These are phyloP conservation scores for Colletotrichum theobromicola DNA, from an alignment of 2,329 filamentous ascomycete genomes.

Conservation along the genomic window DNA sequence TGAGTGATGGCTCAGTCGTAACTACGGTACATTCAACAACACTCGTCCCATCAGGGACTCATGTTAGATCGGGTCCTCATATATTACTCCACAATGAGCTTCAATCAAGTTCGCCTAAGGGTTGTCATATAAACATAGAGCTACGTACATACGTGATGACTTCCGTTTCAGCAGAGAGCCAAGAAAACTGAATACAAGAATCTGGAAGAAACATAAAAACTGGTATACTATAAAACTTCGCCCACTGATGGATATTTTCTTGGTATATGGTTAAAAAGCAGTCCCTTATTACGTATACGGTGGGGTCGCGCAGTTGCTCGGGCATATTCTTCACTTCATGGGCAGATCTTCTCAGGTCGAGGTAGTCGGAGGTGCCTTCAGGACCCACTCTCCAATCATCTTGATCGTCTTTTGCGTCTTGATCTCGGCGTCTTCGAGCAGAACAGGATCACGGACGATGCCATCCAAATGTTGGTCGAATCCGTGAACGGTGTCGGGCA, in stretches of 20 bases:
- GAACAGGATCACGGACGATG: slow-evolving; percentile 23
- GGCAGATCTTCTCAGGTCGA: neutral
- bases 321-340: neutral
- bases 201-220: neutral
- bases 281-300: neutral
- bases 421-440: slow-evolving; percentile 27
- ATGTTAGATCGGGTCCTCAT: too few relatives aligned
- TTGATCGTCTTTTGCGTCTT: slow-evolving; percentile 30
- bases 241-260: neutral
- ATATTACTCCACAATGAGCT: too few relatives aligned
- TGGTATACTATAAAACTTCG: neutral
- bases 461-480: slow-evolving; percentile 29
- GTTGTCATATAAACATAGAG: neutral
- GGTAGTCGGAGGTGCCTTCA: slow-evolving; percentile 6
- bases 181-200: neutral
- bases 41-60: too few relatives aligned
- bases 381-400: slow-evolving; percentile 31
- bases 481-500: slow-evolving; percentile 35
- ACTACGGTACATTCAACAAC: too few relatives aligned
- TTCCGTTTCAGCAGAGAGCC: neutral
- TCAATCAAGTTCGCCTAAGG: too few relatives aligned
- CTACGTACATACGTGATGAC: neutral
- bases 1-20: too few relatives aligned
- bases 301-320: neutral
- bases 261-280: neutral